Base-by-base conservation (phyloP, 2,329 filamentous ascomycete genomes). In the Dactylellina cionopaga region DNA sequence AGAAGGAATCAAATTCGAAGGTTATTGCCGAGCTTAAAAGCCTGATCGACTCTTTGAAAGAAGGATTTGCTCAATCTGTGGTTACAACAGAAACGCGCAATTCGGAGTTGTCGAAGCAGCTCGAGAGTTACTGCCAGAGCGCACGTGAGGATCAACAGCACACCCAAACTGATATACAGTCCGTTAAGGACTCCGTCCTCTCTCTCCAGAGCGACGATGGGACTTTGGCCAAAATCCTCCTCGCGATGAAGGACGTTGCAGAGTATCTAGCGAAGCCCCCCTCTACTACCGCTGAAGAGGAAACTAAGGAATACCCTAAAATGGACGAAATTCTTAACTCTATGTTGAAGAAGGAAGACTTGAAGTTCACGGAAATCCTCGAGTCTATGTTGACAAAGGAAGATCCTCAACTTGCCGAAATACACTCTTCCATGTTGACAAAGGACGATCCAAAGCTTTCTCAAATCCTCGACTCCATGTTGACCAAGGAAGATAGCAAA, bases 221-320 rank as follows among this genome's bases (percentile, higher is more conserved):
- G 6, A 92, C 97, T 79, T 90, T 90, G 76, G 95, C 95, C 0
- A 90, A 96, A 81, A 90, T 98, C 75, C 86, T 97, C 65, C 89
- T 94, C 58, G 87, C 91, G 0, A 87, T 99, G 75, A 90, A 92
- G 77, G 91, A 97, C 77, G 88, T 98, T n/a, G 82, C 83, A 24
- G 80, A 82, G 10, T 80, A 85, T 52, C 82, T 84, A 10, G 69
- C 77, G 29, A 77, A 80, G 27, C 78, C 84, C 1, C 85, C 84
- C 84, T n/a, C 82, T 84, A 24, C 82, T 88, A 62, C 82, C 89
- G 1, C 85, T 85, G 35, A 47, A 69, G 64, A 15, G 1, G 88
- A 88, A 76, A 89, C 88, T 77, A 91, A 90, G 74, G 88, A 92
- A 77, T 87, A 89, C 77, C 81, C 82, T 7, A 81, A 81, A 2